Evolutionary conservation across 2,329 filamentous ascomycete species (phyloP).

Genomic region (Clonostachys chloroleuca): DNA sequence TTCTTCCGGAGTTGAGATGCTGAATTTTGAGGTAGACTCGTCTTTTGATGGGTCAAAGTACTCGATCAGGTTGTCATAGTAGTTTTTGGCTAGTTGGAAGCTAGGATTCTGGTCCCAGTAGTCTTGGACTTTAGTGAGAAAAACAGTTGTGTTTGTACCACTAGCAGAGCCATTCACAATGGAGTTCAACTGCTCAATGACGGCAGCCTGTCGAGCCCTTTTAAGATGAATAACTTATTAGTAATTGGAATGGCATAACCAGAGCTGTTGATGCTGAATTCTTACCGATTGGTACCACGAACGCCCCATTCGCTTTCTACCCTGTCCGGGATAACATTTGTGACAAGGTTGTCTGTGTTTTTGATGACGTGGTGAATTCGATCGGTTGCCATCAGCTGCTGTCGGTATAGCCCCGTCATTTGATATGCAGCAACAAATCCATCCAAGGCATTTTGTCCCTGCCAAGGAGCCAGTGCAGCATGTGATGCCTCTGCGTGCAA

Average conservation of each 20-base stretch:
- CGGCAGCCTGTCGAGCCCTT: constrained; percentile 4
- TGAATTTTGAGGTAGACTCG: constrained; percentile 5
- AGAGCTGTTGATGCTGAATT: not conserved
- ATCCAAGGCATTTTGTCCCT: constrained; percentile 29
- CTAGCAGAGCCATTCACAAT: constrained; percentile 4
- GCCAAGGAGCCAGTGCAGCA: constrained; percentile 27
- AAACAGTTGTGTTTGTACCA: constrained; percentile 5
- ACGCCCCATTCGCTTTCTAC: constrained; percentile 6
- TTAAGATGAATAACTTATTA: not conserved
- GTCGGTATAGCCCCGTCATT: constrained; percentile 26
- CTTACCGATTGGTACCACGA: constrained; percentile 1
- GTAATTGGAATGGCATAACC: not conserved
- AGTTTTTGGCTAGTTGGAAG: constrained; percentile 4
- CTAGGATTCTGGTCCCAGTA: constrained; percentile 8
- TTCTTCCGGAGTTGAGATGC: constrained; percentile 3
- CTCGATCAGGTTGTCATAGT: constrained; percentile 5
- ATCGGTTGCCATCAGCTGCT: constrained; percentile 28
- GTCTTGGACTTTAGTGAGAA: constrained; percentile 4
- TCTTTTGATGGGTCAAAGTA: constrained; percentile 4
- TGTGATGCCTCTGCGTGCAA: constrained; percentile 11
- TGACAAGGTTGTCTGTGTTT: too few relatives aligned
- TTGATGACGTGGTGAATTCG: constrained; percentile 28
- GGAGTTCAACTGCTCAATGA: constrained; percentile 2
- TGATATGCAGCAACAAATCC: constrained; percentile 26
- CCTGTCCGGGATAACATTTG: constrained; percentile 1